phyloP scores from a whole-genome alignment of 208 protist species.

The Acanthamoeba royreba region DNA sequence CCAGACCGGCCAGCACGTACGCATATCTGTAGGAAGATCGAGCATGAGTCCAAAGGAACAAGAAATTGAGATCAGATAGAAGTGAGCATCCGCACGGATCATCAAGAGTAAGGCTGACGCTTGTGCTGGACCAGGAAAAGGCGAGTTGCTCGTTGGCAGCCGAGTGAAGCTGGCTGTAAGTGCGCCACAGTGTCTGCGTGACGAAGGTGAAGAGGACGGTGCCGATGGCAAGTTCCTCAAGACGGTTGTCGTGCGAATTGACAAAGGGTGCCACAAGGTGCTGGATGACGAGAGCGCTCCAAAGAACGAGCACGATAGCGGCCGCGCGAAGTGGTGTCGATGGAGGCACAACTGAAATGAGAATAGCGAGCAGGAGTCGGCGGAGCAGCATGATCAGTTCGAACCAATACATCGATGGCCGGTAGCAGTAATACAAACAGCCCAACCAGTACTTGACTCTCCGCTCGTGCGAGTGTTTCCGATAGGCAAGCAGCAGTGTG shows the following conservation, averaged over 20 bases:
- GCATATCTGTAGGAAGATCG: background rate
- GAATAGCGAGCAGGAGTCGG: background rate
- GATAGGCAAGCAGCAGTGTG: background rate
- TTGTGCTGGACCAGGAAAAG: background rate
- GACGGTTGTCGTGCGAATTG: background rate
- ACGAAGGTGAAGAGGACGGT: background rate
- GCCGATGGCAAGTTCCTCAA: background rate
- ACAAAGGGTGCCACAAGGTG: background rate
- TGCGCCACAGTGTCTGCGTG: background rate
- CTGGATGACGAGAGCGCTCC: background rate
- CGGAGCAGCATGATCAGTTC: background rate
- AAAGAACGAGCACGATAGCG: background rate
- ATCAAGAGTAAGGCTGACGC: background rate
- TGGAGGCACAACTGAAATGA: background rate
- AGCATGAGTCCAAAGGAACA: background rate
- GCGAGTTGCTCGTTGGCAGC: background rate
- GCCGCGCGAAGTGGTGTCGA: background rate
- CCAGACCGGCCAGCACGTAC: background rate
- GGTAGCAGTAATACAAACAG: conserved; percentile 3
- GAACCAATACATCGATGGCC: background rate
- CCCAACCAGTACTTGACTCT: background rate
- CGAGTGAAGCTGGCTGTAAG: background rate
- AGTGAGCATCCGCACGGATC: background rate
- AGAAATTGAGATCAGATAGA: background rate
- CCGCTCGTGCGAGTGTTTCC: background rate